phyloP scores from a whole-genome alignment of 805 yeast genomes.

The Diddensiella transvaalensis region DNA sequence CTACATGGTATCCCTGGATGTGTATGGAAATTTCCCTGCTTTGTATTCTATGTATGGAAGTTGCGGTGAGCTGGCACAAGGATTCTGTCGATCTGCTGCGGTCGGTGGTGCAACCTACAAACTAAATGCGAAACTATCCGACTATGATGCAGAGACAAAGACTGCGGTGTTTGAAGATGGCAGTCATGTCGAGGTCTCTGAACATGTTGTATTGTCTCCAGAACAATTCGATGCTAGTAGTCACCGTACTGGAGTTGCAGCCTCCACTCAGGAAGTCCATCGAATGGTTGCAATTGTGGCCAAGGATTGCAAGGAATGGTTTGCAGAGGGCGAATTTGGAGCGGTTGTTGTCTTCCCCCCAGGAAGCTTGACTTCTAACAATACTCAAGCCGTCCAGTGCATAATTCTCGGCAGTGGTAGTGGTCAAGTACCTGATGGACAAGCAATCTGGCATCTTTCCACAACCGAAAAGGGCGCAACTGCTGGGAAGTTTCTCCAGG shows the following conservation, averaged over 20 bases:
- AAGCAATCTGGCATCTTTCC: slow-evolving; percentile 85
- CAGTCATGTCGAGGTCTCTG: slow-evolving; percentile 66
- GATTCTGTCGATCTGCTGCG: slow-evolving; percentile 96
- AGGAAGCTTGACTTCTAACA: slow-evolving; percentile 60
- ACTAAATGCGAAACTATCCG: slow-evolving; percentile 60
- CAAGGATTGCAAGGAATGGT: slow-evolving; percentile 89
- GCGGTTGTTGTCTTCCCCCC: slow-evolving; percentile 94
- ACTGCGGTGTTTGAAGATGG: slow-evolving; percentile 65
- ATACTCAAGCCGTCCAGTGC: slow-evolving; percentile 76
- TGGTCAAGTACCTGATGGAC: slow-evolving; percentile 83
- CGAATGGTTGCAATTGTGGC: slow-evolving; percentile 79
- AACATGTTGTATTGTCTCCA: slow-evolving; percentile 53
- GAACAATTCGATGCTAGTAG: slow-evolving; percentile 16
- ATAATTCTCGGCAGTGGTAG: slow-evolving; percentile 83
- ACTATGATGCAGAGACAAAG: slow-evolving; percentile 63
- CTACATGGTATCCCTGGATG: slow-evolving; percentile 78
- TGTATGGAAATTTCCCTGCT: slow-evolving; percentile 92
- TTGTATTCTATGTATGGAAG: slow-evolving; percentile 91
- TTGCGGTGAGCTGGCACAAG: slow-evolving; percentile 93
- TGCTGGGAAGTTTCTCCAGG: slow-evolving; percentile 74
- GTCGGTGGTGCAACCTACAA: slow-evolving; percentile 96
- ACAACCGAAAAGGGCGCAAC: slow-evolving; percentile 66
- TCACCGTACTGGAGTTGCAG: neutral
- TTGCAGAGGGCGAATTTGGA: slow-evolving; percentile 75
- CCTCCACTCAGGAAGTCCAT: slow-evolving; percentile 43